Conservation (phyloP, 2,329 filamentous ascomycete genomes). For the Colletotrichum incanum region DNA sequence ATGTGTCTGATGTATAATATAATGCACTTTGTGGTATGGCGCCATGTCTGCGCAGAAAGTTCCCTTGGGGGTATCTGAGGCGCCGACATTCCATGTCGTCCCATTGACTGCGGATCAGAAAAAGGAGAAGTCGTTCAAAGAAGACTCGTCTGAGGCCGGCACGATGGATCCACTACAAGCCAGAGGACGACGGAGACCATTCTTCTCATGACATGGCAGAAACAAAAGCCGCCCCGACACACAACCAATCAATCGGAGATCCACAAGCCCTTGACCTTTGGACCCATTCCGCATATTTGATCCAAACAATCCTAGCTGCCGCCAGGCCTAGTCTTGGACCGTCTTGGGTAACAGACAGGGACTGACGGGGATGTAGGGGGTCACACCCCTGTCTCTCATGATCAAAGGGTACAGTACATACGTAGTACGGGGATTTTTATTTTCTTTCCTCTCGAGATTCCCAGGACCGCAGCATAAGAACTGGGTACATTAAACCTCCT, state of each 20-base stretch:
- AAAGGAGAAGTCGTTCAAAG: constrained; percentile 41
- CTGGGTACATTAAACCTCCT: constrained; percentile 28
- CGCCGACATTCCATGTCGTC: constrained; percentile 6
- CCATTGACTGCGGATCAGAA: constrained; percentile 4
- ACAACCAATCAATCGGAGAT: constrained; percentile 41
- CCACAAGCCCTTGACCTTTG: constrained; percentile 32
- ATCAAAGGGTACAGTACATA: constrained; percentile 7
- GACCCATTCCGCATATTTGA: constrained; percentile 42
- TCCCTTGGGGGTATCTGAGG: constrained; percentile 1
- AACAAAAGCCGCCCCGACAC: constrained; percentile 36
- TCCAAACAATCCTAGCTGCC: constrained; percentile 42
- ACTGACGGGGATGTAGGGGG: constrained; percentile 36
- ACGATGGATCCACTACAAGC: constrained; percentile 25
- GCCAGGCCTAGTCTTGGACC: constrained; percentile 41
- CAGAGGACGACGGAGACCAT: constrained; percentile 18
- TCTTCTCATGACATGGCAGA: constrained; percentile 38
- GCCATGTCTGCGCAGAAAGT: constrained; percentile 5
- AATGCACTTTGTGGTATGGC: constrained; percentile 13
- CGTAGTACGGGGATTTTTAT: constrained; percentile 6
- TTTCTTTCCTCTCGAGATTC: constrained; percentile 36
- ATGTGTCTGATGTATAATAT: not conserved
- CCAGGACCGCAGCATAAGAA: constrained; percentile 34
- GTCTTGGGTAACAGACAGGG: constrained; percentile 22
- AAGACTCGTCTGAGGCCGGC: constrained; percentile 39
- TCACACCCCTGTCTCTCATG: constrained; percentile 30